Conservation (phyloP, 257 asterid genomes). For the Haberlea rhodopensis region DNA sequence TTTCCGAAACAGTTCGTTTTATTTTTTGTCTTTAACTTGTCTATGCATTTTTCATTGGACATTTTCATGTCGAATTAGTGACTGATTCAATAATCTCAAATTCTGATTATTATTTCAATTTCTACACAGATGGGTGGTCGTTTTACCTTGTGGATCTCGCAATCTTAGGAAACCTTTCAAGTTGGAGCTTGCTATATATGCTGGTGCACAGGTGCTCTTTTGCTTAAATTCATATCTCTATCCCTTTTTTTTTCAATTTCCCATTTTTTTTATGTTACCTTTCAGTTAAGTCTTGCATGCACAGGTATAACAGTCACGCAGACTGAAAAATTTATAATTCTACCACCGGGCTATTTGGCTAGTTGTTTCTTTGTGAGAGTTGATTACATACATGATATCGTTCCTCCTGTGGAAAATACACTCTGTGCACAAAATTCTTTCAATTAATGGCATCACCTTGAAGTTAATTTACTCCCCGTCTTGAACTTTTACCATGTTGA, state of each 20-base stretch:
- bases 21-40: neutral
- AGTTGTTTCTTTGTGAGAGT: no score
- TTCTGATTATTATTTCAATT: conserved; percentile 5
- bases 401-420: no score
- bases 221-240: neutral
- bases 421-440: no score
- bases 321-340: no score
- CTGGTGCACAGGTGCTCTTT: conserved; percentile 53
- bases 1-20: neutral
- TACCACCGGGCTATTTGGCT: no score
- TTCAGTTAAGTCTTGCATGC: no score
- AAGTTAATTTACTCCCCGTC: neutral
- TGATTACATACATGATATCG: no score
- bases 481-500: neutral
- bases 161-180: conserved; percentile 65
- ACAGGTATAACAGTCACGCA: no score
- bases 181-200: conserved; percentile 87
- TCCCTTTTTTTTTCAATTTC: neutral
- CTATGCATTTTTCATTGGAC: conserved; percentile 1
- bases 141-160: conserved; percentile 81
- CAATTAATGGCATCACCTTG: no score
- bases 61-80: neutral
- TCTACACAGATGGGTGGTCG: conserved; percentile 76
- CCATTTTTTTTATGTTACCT: no score
- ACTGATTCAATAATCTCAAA: neutral